Evolutionary conservation across 257 asterid species (phyloP).

Genomic region (Solanum chilense): DNA sequence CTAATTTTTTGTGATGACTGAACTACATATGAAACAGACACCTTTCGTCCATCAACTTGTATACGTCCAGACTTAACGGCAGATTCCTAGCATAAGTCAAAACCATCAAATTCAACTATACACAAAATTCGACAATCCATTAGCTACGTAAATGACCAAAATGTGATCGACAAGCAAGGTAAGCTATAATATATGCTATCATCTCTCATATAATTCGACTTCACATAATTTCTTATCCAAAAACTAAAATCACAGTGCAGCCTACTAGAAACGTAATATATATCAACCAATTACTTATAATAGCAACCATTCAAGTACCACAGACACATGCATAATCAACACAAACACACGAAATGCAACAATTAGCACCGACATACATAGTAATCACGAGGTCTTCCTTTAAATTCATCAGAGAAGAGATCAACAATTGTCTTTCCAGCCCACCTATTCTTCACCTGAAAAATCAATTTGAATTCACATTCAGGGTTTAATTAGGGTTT

Average conservation of each 20-base stretch:
- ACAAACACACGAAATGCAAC: not conserved
- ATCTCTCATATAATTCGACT: not conserved
- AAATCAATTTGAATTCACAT: not conserved
- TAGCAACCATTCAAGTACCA: not conserved
- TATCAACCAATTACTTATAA: not conserved
- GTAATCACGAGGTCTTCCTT: slow-evolving; percentile 74
- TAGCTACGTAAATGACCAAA: not conserved
- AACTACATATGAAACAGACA: slow-evolving; percentile 60
- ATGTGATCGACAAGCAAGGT: not conserved
- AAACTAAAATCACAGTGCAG: not conserved
- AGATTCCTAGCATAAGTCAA: slow-evolving; percentile 39
- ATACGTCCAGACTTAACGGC: slow-evolving; percentile 89
- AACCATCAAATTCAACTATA: not conserved
- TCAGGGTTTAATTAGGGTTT: not conserved
- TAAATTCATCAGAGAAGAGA: slow-evolving; percentile 83
- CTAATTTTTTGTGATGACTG: slow-evolving; percentile 78
- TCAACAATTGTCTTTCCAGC: slow-evolving; percentile 85
- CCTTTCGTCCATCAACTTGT: slow-evolving; percentile 75
- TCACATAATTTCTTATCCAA: not conserved
- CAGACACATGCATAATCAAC: not conserved
- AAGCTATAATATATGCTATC: not conserved
- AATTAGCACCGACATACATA: slow-evolving; percentile 39
- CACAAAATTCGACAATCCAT: not conserved
- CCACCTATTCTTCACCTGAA: slow-evolving; percentile 88
- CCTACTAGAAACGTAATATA: not conserved